Percentiles rank a stretch among this genome's conserved stretches.
phyloP scores from a whole-genome alignment of 192 early-diverging fungal genomes.

The Coemansia erecta region DNA sequence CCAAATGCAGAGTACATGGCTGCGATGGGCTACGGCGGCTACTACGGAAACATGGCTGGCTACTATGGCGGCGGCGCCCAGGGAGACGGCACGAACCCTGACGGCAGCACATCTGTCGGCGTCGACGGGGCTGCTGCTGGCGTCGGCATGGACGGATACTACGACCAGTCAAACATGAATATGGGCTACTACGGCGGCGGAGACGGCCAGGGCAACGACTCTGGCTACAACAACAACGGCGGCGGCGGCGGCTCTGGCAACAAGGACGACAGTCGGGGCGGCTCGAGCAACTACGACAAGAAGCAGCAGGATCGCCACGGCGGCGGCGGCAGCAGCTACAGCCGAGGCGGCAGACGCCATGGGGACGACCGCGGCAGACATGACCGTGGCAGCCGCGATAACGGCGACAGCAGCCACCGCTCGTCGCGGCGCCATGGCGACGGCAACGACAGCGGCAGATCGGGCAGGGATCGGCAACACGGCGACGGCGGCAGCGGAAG shows the following conservation, averaged over 20 bases:
- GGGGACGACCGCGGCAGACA: slow-evolving; percentile 17
- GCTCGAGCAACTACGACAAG: slow-evolving; percentile 9
- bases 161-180: slow-evolving; percentile 38
- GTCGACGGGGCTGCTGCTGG: slow-evolving; percentile 10
- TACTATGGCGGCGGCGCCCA: slow-evolving; percentile 20
- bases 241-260: slow-evolving; percentile 1
- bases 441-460: background rate
- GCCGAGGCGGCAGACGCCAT: slow-evolving; percentile 13
- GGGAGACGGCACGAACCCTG: slow-evolving; percentile 12
- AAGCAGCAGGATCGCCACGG: background rate
- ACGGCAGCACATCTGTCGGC: background rate
- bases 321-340: slow-evolving; percentile 7
- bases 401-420: slow-evolving; percentile 23
- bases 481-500: slow-evolving; percentile 15
- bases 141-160: slow-evolving; percentile 18
- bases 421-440: slow-evolving; percentile 40
- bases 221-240: background rate
- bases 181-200: slow-evolving; percentile 33
- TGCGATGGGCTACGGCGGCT: slow-evolving; percentile 34
- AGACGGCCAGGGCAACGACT: slow-evolving; percentile 27
- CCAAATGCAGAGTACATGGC: slow-evolving; percentile 13
- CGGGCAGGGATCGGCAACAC: background rate
- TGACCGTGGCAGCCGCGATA: slow-evolving; percentile 5
- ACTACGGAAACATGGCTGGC: slow-evolving; percentile 36
- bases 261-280: background rate